A percentile compares a stretch with the other conserved stretches of the same genome.
phyloP scores from a whole-genome alignment of 257 asterid species.

The Salvia rosmarinus region DNA sequence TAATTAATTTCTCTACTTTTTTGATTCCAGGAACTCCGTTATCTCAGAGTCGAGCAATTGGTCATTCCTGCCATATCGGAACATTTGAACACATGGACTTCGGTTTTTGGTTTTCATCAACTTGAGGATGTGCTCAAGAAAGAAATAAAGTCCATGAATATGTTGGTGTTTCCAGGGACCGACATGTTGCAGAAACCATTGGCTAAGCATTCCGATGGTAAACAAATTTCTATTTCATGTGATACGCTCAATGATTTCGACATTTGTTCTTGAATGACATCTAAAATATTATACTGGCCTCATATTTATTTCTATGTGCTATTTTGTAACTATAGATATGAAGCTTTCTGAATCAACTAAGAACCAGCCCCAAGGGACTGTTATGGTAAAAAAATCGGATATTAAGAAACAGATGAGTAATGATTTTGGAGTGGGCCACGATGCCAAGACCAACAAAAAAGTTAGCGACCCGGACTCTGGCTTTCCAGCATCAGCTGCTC shows the following conservation, averaged over 20 bases:
- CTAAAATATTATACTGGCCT: not conserved
- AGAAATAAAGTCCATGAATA: constrained; percentile 67
- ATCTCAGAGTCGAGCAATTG: constrained; percentile 68
- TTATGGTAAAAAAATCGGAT: constrained; percentile 40
- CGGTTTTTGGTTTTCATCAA: constrained; percentile 69
- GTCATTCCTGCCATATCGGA: constrained; percentile 88
- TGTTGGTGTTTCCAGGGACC: constrained; percentile 91
- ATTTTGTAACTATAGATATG: constrained; percentile 37
- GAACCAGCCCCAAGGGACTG: constrained; percentile 38
- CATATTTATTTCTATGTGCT: not conserved
- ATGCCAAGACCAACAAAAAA: constrained; percentile 21
- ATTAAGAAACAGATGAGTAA: constrained; percentile 25
- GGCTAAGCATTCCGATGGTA: constrained; percentile 54
- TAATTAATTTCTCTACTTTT: constrained; percentile 21
- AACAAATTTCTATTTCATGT: constrained; percentile 20
- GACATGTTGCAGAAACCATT: constrained; percentile 86
- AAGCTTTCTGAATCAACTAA: constrained; percentile 37
- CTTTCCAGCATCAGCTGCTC: constrained; percentile 26
- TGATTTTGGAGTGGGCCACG: constrained; percentile 33
- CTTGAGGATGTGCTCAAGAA: constrained; percentile 62
- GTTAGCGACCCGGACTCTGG: constrained; percentile 33
- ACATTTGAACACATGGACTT: constrained; percentile 82
- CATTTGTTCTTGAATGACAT: constrained; percentile 1
- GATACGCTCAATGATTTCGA: not conserved
- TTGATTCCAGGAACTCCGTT: constrained; percentile 63